Evolutionary conservation across 2,329 filamentous ascomycete species (phyloP), one percentile per base, ranked within the genome.

Genomic region (Tricladium varicosporioides): DNA sequence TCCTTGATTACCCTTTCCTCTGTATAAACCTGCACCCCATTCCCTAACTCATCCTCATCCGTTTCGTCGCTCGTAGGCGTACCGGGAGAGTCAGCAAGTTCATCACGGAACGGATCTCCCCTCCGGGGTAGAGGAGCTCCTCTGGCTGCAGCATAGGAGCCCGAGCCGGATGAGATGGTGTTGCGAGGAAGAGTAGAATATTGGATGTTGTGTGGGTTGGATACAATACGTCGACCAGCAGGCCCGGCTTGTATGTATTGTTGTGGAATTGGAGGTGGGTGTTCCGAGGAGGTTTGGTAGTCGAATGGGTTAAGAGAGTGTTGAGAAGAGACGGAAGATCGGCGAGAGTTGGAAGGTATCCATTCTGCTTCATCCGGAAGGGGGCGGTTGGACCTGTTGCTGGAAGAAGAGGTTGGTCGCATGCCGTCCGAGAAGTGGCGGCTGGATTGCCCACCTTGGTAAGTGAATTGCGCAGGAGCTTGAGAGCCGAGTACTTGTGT

Each of bases 351-450:
- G 71, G 74, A 51, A 67, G 76, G 56, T 65, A 69, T 55, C 77
- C 73, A 64, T 71, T 71, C 44, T 69, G 73, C 75, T 74, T 81
- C 80, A 53, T 81, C 78, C 31, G 76, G 76, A 19, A 80, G 70
- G 15, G 76, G 74, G 51, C 62, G 63, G 18, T 66, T 61, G 45
- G 66, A 65, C 51, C 62, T 58, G 48, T 48, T 63, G 42, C 72
- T 73, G n/a, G 78, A 75, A 15, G 75, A 76, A 22, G 73, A 72
- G 31, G 67, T 63, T n/a, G 68, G 67, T 11, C 68, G 63, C 44
- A 51, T 63, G 11, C 64, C 63, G 19, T 70, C 69, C 16, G 67
- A 68, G 47, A 65, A 62, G 50, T 70, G 63, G 55, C 67, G 59
- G 33, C 36, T 47, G 46, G 53, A 50, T 10, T 50, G 52, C 7